phyloP scores from a whole-genome alignment of 163 green algal species.

The Coccomyxa subellipsoidea region DNA sequence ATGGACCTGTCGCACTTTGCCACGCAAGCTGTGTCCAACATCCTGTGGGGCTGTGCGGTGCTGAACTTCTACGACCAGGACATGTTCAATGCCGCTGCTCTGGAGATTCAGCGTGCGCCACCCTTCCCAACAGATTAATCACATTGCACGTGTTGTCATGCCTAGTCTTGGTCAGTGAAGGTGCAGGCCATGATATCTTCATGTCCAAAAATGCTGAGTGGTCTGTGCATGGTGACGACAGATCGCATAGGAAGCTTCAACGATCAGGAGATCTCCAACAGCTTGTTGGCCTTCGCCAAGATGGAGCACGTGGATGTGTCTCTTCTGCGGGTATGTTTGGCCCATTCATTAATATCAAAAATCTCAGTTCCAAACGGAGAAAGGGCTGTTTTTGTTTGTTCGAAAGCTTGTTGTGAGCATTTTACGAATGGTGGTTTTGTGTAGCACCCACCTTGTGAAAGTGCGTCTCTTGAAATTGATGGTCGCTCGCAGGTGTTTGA shows the following conservation, averaged over 20 bases:
- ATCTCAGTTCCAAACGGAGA: no score
- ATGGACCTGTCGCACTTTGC: conserved; percentile 34
- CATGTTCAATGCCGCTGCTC: conserved; percentile 5
- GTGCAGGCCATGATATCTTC: background rate
- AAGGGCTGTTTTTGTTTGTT: no score
- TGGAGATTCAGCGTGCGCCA: background rate
- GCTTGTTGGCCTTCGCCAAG: conserved; percentile 23
- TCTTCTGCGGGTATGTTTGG: conserved; percentile 13
- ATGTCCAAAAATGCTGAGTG: background rate
- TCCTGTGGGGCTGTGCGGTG: conserved; percentile 45
- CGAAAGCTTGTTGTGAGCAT: no score
- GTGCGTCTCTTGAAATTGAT: no score
- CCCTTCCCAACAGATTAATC: background rate
- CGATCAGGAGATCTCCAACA: conserved; percentile 41
- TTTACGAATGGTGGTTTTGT: no score
- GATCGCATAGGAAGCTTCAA: conserved; percentile 21
- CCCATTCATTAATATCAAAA: no score
- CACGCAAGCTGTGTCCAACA: conserved; percentile 56
- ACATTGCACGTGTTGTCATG: background rate
- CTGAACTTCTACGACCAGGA: conserved; percentile 43
- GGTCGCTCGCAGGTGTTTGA: background rate
- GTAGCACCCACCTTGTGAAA: no score
- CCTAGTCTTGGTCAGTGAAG: background rate
- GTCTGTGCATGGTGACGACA: background rate
- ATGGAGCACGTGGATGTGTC: conserved; percentile 15